Conservation (phyloP, 768 basidiomycete genomes). For the Stropharia rugosoannulata region DNA sequence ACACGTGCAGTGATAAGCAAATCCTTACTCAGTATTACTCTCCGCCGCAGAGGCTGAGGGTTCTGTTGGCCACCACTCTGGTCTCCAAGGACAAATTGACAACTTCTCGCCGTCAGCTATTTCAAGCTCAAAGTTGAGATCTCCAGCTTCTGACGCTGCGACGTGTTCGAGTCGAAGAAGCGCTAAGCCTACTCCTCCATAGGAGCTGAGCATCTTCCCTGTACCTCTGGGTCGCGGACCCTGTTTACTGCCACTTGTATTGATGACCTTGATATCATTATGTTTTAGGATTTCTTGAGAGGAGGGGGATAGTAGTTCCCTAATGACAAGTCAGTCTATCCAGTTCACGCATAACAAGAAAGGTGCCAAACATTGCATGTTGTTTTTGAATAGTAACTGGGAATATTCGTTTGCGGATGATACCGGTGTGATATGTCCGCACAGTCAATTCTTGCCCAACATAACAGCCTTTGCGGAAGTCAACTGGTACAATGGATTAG, state of each 20-base stretch:
- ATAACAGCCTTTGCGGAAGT: conserved; percentile 97
- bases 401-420: conserved; percentile 85
- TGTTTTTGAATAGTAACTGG: conserved; percentile 64
- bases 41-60: not conserved
- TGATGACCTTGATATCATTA: conserved; percentile 34
- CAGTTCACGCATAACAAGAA: not conserved
- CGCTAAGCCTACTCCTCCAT: conserved; percentile 67
- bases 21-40: not conserved
- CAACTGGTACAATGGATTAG: conserved; percentile 47
- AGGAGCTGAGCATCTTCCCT: conserved; percentile 70
- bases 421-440: conserved; percentile 93
- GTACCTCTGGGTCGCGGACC: conserved; percentile 64
- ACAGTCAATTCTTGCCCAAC: conserved; percentile 98
- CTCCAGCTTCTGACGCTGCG: conserved; percentile 49
- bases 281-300: conserved; percentile 26
- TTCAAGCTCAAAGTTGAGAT: conserved; percentile 40
- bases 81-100: conserved; percentile 67
- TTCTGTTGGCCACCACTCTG: conserved; percentile 57
- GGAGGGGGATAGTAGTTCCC: not conserved
- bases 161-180: conserved; percentile 80
- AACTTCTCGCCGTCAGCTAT: conserved; percentile 29
- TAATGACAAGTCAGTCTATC: not conserved
- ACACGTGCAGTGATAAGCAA: too few species aligned
- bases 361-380: conserved; percentile 27
- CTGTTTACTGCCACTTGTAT: conserved; percentile 13